These are phyloP conservation scores for Tanozyma kutaoensis DNA, from an alignment of 805 yeast species.

Conservation along the genomic window DNA sequence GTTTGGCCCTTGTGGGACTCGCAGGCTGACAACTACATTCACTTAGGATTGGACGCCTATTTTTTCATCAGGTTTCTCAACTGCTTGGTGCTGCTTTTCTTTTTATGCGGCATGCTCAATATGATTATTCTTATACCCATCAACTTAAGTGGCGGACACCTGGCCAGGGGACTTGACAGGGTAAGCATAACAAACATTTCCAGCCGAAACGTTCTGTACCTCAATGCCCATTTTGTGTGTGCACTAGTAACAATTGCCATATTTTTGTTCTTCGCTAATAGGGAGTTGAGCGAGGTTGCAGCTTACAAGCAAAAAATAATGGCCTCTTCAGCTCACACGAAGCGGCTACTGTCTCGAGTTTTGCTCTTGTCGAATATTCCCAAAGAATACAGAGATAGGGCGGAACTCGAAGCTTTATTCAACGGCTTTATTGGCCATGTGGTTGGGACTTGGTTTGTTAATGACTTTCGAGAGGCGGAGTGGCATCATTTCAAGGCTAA, in stretches of 20 bases:
- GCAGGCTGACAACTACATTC: constrained; percentile 29
- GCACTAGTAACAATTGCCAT: constrained; percentile 39
- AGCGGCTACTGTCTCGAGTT: constrained; percentile 14
- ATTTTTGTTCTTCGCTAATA: constrained; percentile 41
- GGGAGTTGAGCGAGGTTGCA: constrained; percentile 42
- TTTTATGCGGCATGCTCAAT: constrained; percentile 37
- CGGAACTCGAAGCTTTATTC: constrained; percentile 15
- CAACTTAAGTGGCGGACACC: constrained; percentile 31
- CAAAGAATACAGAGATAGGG: constrained; percentile 9
- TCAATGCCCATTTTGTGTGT: constrained; percentile 52
- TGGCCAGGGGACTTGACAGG: constrained; percentile 43
- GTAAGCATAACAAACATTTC: constrained; percentile 65
- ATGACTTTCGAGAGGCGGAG: constrained; percentile 12
- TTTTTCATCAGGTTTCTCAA: constrained; percentile 53
- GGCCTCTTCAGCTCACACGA: constrained; percentile 11
- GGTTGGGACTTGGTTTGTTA: constrained; percentile 44
- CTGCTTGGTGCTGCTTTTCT: constrained; percentile 37
- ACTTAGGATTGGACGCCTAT: constrained; percentile 62
- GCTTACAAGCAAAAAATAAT: constrained; percentile 33
- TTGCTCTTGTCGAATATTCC: constrained; percentile 38
- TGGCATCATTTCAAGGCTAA: constrained; percentile 9
- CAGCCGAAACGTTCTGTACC: constrained; percentile 29
- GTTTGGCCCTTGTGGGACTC: constrained; percentile 25
- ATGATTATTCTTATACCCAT: constrained; percentile 53
- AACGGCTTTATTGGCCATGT: constrained; percentile 40